Conservation (phyloP, 2,329 filamentous ascomycete species). For the Ophiosphaerella herpotricha region DNA sequence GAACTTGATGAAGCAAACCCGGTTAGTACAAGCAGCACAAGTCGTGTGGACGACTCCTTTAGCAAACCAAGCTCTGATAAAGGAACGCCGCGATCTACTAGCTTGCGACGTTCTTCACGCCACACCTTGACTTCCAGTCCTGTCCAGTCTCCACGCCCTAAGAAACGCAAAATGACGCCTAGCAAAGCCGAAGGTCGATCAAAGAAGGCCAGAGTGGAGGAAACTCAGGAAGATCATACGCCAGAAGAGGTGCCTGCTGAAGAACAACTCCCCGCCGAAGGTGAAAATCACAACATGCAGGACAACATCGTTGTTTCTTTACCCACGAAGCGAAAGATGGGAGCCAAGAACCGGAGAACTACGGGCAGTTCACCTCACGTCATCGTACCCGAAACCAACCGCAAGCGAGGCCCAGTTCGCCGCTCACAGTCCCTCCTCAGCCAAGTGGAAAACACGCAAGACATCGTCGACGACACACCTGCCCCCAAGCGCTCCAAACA, state of each 20-base stretch:
- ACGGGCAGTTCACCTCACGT: constrained; percentile 7
- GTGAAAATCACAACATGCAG: constrained; percentile 40
- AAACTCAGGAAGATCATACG: constrained; percentile 1
- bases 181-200: constrained; percentile 11
- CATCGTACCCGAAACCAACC: constrained; percentile 22
- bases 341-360: constrained; percentile 26
- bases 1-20: constrained; percentile 1
- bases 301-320: constrained; percentile 49
- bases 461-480: constrained; percentile 34
- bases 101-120: constrained; percentile 33
- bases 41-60: constrained; percentile 46
- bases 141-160: constrained; percentile 14
- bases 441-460: constrained; percentile 32
- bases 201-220: constrained; percentile 22
- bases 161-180: constrained; percentile 31
- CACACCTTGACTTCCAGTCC: constrained; percentile 28
- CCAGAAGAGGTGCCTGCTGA: not conserved
- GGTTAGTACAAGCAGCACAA: constrained; percentile 28
- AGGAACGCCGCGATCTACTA: constrained; percentile 22
- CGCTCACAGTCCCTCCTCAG: constrained; percentile 37
- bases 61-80: constrained; percentile 17
- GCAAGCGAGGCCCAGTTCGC: constrained; percentile 24
- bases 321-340: constrained; percentile 5
- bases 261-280: not conserved
- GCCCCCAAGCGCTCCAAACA: constrained; percentile 35